phyloP scores from a whole-genome alignment of 805 yeast genomes.

The Saccharomycopsis schoenii region DNA sequence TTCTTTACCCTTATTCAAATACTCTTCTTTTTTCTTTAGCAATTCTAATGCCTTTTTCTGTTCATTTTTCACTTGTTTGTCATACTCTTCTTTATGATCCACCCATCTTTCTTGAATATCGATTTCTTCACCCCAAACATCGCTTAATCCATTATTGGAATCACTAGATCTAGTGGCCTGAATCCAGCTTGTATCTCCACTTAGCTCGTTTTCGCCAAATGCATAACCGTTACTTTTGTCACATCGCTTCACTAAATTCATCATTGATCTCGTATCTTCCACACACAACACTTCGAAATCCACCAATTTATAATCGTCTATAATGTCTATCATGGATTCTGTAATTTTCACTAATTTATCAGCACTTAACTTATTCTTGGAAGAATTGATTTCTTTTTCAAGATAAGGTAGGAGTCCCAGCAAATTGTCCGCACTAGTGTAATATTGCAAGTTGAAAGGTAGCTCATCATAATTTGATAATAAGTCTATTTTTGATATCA shows the following conservation, averaged over 20 bases:
- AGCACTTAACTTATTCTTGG: constrained; percentile 20
- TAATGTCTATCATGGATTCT: constrained; percentile 67
- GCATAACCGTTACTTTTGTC: constrained; percentile 93
- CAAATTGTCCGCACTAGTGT: constrained; percentile 87
- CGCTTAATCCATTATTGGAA: constrained; percentile 27
- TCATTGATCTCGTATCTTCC: constrained; percentile 90
- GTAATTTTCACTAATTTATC: constrained; percentile 48
- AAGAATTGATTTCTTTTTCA: constrained; percentile 42
- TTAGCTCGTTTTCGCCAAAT: constrained; percentile 86
- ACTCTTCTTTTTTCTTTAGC: constrained; percentile 35
- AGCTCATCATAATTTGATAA: constrained; percentile 67
- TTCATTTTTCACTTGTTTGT: constrained; percentile 45
- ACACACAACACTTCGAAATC: constrained; percentile 83
- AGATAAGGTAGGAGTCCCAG: constrained; percentile 55
- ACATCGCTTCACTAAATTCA: constrained; percentile 59
- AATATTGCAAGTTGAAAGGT: constrained; percentile 75
- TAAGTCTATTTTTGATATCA: constrained; percentile 82
- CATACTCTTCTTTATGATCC: constrained; percentile 71
- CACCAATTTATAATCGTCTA: constrained; percentile 80
- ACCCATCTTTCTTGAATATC: constrained; percentile 96
- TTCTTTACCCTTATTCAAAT: constrained; percentile 6
- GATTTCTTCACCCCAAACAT: constrained; percentile 28
- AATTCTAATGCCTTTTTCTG: constrained; percentile 32
- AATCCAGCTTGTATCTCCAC: constrained; percentile 98
- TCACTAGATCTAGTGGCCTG: constrained; percentile 73